Conservation (phyloP, 2,329 filamentous ascomycete genomes). For the Dothidotthia symphoricarpi region DNA sequence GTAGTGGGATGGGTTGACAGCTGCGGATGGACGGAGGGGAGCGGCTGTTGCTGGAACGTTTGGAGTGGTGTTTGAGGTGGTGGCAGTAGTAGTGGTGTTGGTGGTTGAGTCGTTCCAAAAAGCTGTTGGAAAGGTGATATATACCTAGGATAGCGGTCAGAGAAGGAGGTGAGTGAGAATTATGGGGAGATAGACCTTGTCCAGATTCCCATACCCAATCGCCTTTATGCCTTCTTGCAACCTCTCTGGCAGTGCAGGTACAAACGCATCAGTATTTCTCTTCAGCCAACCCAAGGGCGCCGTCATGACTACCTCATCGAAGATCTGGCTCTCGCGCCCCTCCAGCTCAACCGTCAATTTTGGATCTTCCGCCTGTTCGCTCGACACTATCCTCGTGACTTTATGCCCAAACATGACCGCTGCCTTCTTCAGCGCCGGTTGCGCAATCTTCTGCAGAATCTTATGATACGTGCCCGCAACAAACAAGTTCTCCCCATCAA, state of each 20-base stretch:
- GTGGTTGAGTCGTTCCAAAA: constrained; percentile 62
- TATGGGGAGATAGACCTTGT: constrained; percentile 55
- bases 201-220: constrained; percentile 68
- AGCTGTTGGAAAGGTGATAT: constrained; percentile 65
- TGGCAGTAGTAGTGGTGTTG: background rate
- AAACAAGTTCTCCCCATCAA: constrained; percentile 68
- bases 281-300: constrained; percentile 61
- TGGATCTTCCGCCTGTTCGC: constrained; percentile 15
- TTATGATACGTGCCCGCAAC: constrained; percentile 60
- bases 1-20: constrained; percentile 39
- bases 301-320: constrained; percentile 69
- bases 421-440: constrained; percentile 56
- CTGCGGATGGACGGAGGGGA: constrained; percentile 34
- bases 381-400: constrained; percentile 46
- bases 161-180: background rate
- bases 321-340: constrained; percentile 50
- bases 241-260: constrained; percentile 58
- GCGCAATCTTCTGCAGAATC: constrained; percentile 60
- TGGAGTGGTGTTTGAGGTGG: constrained; percentile 20
- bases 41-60: constrained; percentile 42
- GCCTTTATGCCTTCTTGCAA: constrained; percentile 61
- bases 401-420: constrained; percentile 53
- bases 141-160: constrained; percentile 38
- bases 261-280: constrained; percentile 49
- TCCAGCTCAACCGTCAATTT: constrained; percentile 46